phyloP scores from a whole-genome alignment of 228 moss, liverwort and hornwort genomes.

The Sphagnum magellanicum region DNA sequence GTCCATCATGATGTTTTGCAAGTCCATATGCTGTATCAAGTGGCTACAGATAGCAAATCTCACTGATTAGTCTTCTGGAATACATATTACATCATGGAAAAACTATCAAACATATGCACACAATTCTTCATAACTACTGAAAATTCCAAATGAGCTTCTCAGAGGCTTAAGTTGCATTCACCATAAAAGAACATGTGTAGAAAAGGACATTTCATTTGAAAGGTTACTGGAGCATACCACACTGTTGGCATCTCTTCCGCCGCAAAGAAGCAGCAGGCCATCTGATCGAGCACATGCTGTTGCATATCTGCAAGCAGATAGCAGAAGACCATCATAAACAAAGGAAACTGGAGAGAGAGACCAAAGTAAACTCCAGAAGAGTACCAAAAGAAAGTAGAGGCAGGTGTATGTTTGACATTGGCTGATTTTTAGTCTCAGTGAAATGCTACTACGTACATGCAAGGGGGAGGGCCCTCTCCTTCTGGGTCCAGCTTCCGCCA shows the following conservation, averaged over 20 bases:
- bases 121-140: background rate
- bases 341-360: background rate
- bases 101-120: background rate
- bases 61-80: too few relatives aligned
- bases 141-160: too few relatives aligned
- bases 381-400: background rate
- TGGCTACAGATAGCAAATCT: conserved; percentile 33
- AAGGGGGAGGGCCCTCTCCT: conserved; percentile 96
- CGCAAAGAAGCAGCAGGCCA: conserved; percentile 81
- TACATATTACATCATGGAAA: too few relatives aligned
- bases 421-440: too few relatives aligned
- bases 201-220: too few relatives aligned
- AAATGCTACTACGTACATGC: conserved; percentile 50
- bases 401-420: background rate
- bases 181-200: too few relatives aligned
- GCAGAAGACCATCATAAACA: background rate
- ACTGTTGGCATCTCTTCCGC: conserved; percentile 92
- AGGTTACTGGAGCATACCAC: conserved; percentile 43
- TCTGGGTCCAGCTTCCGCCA: conserved; percentile 95
- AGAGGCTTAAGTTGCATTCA: too few relatives aligned
- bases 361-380: background rate
- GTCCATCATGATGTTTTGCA: conserved; percentile 83
- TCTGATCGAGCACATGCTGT: conserved; percentile 96
- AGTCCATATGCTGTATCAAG: conserved; percentile 77
- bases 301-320: conserved; percentile 56